Evolutionary conservation across 2,329 filamentous ascomycete genomes (phyloP), one percentile per base, ranked within the genome.

Genomic region (Calonectria crousiana): DNA sequence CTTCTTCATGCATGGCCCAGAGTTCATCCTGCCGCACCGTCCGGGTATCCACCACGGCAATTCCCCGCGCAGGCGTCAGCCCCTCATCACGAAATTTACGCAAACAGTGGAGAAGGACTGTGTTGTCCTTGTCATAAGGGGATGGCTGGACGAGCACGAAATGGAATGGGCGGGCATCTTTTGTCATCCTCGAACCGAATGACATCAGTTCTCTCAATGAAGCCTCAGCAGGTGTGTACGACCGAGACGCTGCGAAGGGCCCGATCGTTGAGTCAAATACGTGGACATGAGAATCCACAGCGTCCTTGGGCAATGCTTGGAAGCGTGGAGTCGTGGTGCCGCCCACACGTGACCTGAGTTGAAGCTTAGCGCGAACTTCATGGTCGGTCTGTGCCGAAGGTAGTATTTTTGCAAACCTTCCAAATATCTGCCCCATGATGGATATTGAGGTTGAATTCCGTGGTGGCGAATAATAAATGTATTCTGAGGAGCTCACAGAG

Each of bases 111-210:
- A 64, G 67, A 30, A 69, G 30, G 30, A 69, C 53, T 16, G 58
- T 51, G 23, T 69, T 69, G 14, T 69, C 67, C 4, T 9, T 51
- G 41, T 47, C 41, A 52, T 69, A 69, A 1, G 67, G 67, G 14
- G 67, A 70, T 13, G 56, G 67, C 14, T 70, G 67, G 14, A 70
- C 67, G 20, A 70, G 41, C 8, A 70, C 56, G 4, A 70, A 60
- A 26, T 64, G 56, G 23, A 51, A 60, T 10, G 44, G 56, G 13
- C 41, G 67, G 20, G 30, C 41, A n/a, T 64, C 32, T 53, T 64
- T 30, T 41, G 20, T 64, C 23, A 70, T 14, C 13, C 30, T 34
- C 18, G 67, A 28, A 18, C 41, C 49, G 34, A 70, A 70, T 51
- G 11, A 30, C 67, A 64, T 52, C 10, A 70, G 38, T 8, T 64